phyloP scores from a whole-genome alignment of 331 rosid species.

The Telfairia occidentalis region DNA sequence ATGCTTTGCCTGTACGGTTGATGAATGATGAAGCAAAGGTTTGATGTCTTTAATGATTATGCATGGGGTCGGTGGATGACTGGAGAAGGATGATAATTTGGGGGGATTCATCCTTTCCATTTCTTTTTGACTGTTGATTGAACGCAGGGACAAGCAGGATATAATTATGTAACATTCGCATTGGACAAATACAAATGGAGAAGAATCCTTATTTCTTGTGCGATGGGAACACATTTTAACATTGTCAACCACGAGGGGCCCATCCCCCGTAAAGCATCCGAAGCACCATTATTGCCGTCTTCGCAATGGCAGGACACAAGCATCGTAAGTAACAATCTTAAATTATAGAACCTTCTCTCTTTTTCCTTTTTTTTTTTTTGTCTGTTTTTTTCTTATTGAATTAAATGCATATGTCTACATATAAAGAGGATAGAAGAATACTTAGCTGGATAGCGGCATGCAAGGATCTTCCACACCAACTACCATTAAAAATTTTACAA shows the following conservation, averaged over 20 bases:
- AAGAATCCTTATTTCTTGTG: background rate
- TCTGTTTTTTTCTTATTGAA: background rate
- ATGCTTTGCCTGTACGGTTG: conserved; percentile 7
- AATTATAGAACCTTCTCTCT: background rate
- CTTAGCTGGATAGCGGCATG: too few relatives aligned
- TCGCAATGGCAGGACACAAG: conserved; percentile 7
- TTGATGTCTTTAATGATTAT: background rate
- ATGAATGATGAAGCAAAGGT: background rate
- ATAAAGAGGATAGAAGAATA: background rate
- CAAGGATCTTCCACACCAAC: too few relatives aligned
- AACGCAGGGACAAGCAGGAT: conserved; percentile 10
- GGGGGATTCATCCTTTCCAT: background rate
- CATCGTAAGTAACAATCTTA: background rate
- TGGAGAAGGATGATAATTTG: background rate
- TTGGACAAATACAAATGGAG: conserved; percentile 11
- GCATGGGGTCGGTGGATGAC: conserved; percentile 1
- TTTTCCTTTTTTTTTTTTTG: background rate
- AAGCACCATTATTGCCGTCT: conserved; percentile 7
- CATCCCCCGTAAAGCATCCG: background rate
- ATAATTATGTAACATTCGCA: conserved; percentile 8
- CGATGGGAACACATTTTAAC: conserved; percentile 2
- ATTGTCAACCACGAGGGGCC: conserved; percentile 8
- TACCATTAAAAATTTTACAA: too few relatives aligned
- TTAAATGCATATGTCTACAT: background rate
- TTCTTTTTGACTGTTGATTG: conserved; percentile 10